phyloP scores from a whole-genome alignment of 2,329 filamentous ascomycete species.

The Botrytis sinoallii region DNA sequence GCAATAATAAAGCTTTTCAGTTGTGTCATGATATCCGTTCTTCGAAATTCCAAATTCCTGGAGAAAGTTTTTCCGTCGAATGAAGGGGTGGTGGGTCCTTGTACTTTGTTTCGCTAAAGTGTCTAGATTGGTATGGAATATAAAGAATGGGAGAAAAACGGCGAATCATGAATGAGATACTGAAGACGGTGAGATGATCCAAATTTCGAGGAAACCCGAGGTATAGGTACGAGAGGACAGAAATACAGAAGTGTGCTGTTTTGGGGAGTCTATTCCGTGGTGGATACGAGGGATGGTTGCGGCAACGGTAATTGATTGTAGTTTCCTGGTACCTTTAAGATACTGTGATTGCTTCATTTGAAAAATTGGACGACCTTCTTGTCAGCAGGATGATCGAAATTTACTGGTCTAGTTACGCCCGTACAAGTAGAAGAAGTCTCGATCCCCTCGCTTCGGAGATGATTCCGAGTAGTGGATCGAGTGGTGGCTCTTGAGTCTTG shows the following conservation, averaged over 20 bases:
- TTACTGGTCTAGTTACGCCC: not conserved
- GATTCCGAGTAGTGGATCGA: conserved; percentile 1
- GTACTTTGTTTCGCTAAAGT: conserved; percentile 7
- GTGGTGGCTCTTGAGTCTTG: not conserved
- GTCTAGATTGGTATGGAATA: conserved; percentile 2
- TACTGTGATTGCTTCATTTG: not conserved
- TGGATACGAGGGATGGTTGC: not conserved
- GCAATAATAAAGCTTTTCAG: not conserved
- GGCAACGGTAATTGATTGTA: not conserved
- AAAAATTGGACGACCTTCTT: not conserved
- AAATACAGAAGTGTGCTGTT: not conserved
- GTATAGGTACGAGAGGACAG: not conserved
- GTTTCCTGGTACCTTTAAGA: not conserved
- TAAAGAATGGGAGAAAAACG: not conserved
- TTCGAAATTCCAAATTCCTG: not conserved
- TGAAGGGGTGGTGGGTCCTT: not conserved
- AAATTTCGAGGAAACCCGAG: conserved; percentile 1
- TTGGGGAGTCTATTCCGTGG: not conserved
- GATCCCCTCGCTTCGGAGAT: not conserved
- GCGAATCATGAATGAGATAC: not conserved
- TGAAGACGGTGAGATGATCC: not conserved
- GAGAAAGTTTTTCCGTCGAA: conserved; percentile 10
- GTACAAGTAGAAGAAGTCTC: conserved; percentile 1
- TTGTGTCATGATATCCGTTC: not conserved
- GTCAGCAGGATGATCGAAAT: not conserved